Evolutionary conservation across 805 yeast species (phyloP).

Genomic region (Kodamaea kaohsiungensis): DNA sequence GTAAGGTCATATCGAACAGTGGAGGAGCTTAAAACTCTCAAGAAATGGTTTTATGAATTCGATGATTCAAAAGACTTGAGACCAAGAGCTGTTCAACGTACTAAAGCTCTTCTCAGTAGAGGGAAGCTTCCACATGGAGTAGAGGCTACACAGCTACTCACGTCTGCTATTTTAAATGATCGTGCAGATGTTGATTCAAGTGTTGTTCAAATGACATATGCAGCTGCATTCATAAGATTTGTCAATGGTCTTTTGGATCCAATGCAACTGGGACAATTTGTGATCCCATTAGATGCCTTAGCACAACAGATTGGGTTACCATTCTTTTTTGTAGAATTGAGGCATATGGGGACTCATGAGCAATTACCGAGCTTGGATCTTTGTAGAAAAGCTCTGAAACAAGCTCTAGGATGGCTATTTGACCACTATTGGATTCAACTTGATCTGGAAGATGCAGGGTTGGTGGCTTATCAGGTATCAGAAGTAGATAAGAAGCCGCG

Average conservation of each 20-base stretch:
- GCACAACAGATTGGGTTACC: constrained; percentile 75
- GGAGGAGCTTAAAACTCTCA: constrained; percentile 47
- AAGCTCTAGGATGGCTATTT: constrained; percentile 76
- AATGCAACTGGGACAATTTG: constrained; percentile 73
- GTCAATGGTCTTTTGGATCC: constrained; percentile 93
- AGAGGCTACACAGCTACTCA: constrained; percentile 62
- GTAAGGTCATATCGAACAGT: constrained; percentile 18
- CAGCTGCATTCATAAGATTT: constrained; percentile 78
- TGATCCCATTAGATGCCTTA: constrained; percentile 73
- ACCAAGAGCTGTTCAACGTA: constrained; percentile 49
- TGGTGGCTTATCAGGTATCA: constrained; percentile 2
- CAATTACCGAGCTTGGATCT: constrained; percentile 68
- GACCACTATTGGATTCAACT: constrained; percentile 65
- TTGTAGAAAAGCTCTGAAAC: constrained; percentile 56
- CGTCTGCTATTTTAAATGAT: constrained; percentile 44
- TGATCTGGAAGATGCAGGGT: constrained; percentile 25
- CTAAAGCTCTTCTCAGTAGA: constrained; percentile 55
- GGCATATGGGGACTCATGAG: constrained; percentile 94
- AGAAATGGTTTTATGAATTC: constrained; percentile 54
- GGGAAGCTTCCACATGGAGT: constrained; percentile 73
- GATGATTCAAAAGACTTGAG: constrained; percentile 28
- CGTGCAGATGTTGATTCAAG: constrained; percentile 26
- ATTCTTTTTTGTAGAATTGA: constrained; percentile 77
- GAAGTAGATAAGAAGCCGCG: constrained; percentile 7
- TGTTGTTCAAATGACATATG: constrained; percentile 53